Evolutionary conservation across 1,139 yeast genomes (phyloP), one percentile per base, ranked within the genome.

Genomic region (Yamadazyma blattariae): DNA sequence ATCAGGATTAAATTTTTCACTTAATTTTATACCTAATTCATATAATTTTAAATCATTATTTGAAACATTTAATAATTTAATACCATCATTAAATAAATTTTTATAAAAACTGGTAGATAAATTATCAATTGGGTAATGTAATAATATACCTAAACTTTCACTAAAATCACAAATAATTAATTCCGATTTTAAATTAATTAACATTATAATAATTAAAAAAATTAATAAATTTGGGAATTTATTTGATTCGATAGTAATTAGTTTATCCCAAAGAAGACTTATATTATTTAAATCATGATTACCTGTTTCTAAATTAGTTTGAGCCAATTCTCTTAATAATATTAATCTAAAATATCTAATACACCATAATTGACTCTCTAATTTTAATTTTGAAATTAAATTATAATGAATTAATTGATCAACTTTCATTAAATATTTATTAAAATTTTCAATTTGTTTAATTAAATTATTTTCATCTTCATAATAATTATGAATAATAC

Each of bases 281-380:
- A 76, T 64, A 25, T 67, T 58, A 3, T 64, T 62, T 31, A 71
- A 45, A 17, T 17, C 19, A n/a, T n/a, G n/a, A 30, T 54, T 54
- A 1, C 83, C 83, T 23, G 82, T 50, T n/a, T n/a, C n/a, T n/a
- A n/a, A n/a, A n/a, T n/a, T n/a, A n/a, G n/a, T n/a, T n/a, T n/a
- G n/a, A n/a, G n/a, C n/a, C n/a, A n/a, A n/a, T 46, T 82, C 90
- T 39, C 90, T 57, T 10, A 78, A 54, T 23, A 82, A 61, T 1
- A 82, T 41, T 28, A 82, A 56, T 33, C 89, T 59, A 13, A 79
- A 71, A 67, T 81, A 82, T 37, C 89, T 57, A 20, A 82, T 77
- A 15, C 81, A 61, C 89, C 89, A 82, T 23, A 82, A 63, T 38
- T 80, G 78, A 7, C 82, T 71, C 39, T 79, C 84, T 5, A 79